phyloP scores from a whole-genome alignment of 768 basidiomycete genomes.

The Mycena pura region DNA sequence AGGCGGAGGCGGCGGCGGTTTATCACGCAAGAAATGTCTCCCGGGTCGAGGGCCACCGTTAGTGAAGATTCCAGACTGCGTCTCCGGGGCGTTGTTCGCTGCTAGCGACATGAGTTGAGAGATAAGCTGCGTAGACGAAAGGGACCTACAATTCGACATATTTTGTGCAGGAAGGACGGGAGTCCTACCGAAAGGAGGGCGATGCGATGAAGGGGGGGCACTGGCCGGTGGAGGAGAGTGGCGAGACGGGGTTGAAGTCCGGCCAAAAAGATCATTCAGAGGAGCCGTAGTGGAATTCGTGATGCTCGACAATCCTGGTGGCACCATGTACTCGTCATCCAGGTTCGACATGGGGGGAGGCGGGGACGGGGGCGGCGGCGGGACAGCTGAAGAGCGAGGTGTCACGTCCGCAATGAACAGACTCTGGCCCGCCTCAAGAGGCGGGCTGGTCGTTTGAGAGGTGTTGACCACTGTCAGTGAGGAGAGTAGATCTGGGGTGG shows the following conservation, averaged over 20 bases:
- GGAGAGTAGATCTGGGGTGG: not conserved
- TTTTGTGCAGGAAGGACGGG: slow-evolving; percentile 3
- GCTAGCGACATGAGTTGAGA: not conserved
- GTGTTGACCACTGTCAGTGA: not conserved
- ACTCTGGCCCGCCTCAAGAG: slow-evolving; percentile 12
- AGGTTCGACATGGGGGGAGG: not conserved
- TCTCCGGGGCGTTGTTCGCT: slow-evolving; percentile 13
- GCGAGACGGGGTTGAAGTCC: not conserved
- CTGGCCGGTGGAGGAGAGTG: not conserved
- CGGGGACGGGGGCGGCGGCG: not conserved
- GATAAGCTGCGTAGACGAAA: not conserved
- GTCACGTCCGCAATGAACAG: slow-evolving; percentile 22
- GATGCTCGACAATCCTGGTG: slow-evolving; percentile 11
- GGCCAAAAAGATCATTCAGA: not conserved
- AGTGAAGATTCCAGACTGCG: not conserved
- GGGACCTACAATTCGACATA: slow-evolving; percentile 1
- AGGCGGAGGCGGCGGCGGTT: not conserved
- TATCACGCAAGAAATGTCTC: slow-evolving; percentile 19
- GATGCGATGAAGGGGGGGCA: not conserved
- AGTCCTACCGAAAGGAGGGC: not conserved
- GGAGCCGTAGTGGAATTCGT: not conserved
- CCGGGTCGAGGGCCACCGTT: not conserved
- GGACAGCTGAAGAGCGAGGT: not conserved
- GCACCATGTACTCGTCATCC: slow-evolving; percentile 7
- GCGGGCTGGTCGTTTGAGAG: not conserved